Conservation (phyloP, 257 asterid genomes). For the Coffea eugenioides region DNA sequence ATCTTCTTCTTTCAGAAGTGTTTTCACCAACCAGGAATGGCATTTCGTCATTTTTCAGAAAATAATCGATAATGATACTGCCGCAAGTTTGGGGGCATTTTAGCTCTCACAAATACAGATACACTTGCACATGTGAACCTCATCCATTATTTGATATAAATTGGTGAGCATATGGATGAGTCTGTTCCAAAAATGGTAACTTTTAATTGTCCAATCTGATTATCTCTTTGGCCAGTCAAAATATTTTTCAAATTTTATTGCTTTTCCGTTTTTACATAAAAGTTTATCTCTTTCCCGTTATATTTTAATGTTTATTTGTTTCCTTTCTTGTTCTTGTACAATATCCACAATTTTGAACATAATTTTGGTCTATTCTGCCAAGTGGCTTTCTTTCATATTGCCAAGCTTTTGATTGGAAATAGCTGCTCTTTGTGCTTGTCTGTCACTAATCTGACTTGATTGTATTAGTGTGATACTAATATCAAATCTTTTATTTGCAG, state of each 20-base stretch:
- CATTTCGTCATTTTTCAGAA: not conserved
- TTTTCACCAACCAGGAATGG: constrained; percentile 5
- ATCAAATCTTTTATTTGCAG: constrained; percentile 27
- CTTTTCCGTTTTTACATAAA: not conserved
- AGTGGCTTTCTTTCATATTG: not conserved
- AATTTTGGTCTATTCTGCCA: not conserved
- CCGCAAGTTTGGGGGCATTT: not conserved
- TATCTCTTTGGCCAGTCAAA: not conserved
- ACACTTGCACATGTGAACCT: not conserved
- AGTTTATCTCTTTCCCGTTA: not conserved
- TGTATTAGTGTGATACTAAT: constrained; percentile 24
- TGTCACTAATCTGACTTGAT: not conserved
- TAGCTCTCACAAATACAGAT: not conserved
- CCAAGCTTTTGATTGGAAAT: not conserved
- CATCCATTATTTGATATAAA: not conserved
- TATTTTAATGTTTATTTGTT: not conserved
- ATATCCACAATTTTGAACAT: not conserved
- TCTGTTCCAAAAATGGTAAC: not conserved
- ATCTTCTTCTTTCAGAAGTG: not conserved
- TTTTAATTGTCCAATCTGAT: constrained; percentile 9
- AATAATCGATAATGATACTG: not conserved
- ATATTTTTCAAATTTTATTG: not conserved
- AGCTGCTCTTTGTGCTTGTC: not conserved
- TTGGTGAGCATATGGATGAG: constrained; percentile 11
- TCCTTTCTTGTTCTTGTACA: not conserved